phyloP scores from a whole-genome alignment of 1,284 basidiomycete species.

The Ustilago xerochloae region DNA sequence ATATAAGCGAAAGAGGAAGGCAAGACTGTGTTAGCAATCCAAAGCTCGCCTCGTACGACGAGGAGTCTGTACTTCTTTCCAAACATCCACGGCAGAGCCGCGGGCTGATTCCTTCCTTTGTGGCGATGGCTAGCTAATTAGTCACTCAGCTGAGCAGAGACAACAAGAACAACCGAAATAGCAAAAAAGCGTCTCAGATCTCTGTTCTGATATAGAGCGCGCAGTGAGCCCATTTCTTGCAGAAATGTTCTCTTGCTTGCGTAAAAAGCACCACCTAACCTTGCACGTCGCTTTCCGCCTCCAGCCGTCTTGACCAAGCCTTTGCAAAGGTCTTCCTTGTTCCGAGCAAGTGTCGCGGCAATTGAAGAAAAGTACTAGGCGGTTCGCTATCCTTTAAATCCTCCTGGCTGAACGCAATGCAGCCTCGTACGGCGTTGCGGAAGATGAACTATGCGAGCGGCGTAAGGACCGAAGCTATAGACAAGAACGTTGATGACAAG shows the following conservation, averaged over 20 bases:
- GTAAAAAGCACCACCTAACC: constrained; percentile 20
- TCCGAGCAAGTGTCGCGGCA: constrained; percentile 3
- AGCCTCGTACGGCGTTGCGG: no score
- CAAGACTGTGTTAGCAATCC: neutral
- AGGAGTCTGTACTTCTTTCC: neutral
- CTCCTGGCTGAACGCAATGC: no score
- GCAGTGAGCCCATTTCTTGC: constrained; percentile 33
- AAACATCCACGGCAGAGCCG: neutral
- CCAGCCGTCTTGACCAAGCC: neutral
- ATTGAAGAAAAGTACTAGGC: constrained; percentile 1
- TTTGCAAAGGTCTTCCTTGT: neutral
- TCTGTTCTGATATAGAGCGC: constrained; percentile 47
- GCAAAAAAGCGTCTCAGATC: constrained; percentile 46
- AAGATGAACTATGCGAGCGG: no score
- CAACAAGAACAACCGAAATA: neutral
- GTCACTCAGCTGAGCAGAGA: neutral
- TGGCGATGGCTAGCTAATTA: neutral
- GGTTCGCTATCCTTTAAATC: constrained; percentile 15
- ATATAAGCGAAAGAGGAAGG: neutral
- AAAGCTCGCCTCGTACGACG: neutral
- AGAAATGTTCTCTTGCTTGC: constrained; percentile 26
- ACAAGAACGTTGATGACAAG: neutral
- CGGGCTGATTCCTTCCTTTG: neutral
- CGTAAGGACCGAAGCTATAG: no score
- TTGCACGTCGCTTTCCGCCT: constrained; percentile 4